Percentiles rank a stretch among this genome's conserved stretches.
Conservation (phyloP, 371 early-diverging fungal genomes). For the Lichtheimia hyalospora region DNA sequence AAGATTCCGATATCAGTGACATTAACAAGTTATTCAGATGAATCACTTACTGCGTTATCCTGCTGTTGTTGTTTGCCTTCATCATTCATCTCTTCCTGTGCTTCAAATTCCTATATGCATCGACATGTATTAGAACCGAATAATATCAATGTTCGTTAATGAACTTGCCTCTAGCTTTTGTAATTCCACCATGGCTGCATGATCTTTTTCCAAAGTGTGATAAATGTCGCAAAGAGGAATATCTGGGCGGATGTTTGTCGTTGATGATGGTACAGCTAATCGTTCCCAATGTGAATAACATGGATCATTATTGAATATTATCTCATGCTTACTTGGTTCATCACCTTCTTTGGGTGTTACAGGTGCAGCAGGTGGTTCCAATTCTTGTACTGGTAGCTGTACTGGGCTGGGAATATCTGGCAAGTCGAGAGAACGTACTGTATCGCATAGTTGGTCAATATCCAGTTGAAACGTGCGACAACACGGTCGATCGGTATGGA, state of each 20-base stretch:
- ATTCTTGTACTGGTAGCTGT: not conserved
- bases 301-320: too few relatives aligned
- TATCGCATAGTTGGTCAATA: conserved; percentile 15
- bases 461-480: conserved; percentile 27
- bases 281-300: too few relatives aligned
- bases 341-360: conserved; percentile 1
- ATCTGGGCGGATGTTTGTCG: not conserved
- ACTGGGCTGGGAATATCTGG: conserved; percentile 6
- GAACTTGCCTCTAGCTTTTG: conserved; percentile 48
- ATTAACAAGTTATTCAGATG: too few relatives aligned
- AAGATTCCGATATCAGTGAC: not conserved
- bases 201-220: conserved; percentile 80
- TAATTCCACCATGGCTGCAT: conserved; percentile 67
- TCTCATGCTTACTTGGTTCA: conserved; percentile 5
- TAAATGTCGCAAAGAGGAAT: conserved; percentile 70
- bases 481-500: conserved; percentile 35
- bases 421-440: conserved; percentile 4
- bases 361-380: not conserved
- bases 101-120: conserved; percentile 37
- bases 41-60: conserved; percentile 20
- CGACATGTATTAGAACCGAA: not conserved
- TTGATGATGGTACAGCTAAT: too few relatives aligned
- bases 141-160: not conserved
- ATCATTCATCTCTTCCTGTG: conserved; percentile 53
- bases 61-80: conserved; percentile 48